Conservation (phyloP, 1,284 basidiomycete species). For the Cryptococcus depauperatus region DNA sequence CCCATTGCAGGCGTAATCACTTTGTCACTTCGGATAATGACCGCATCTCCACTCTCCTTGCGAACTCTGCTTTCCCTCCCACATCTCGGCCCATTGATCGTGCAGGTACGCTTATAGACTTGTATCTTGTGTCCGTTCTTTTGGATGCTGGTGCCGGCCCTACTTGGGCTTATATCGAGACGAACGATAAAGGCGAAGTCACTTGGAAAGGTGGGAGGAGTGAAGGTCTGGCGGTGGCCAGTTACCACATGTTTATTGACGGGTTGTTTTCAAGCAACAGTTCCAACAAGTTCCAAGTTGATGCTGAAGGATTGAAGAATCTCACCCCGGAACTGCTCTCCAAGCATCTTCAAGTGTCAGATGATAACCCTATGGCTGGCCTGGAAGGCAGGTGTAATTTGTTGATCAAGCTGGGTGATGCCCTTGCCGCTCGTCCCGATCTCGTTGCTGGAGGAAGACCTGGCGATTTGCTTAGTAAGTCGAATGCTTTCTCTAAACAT, state of each 20-base stretch:
- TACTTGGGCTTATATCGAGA: constrained; percentile 69
- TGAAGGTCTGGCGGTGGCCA: constrained; percentile 88
- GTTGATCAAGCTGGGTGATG: constrained; percentile 61
- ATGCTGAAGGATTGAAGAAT: constrained; percentile 66
- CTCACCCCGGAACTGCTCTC: constrained; percentile 59
- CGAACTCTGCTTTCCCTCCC: constrained; percentile 20
- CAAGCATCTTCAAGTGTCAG: constrained; percentile 69
- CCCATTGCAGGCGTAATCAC: constrained; percentile 87
- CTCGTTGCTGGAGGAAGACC: constrained; percentile 65
- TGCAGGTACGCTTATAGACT: constrained; percentile 68
- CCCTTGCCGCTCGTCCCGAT: constrained; percentile 56
- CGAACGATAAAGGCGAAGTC: constrained; percentile 19
- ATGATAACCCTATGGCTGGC: constrained; percentile 76
- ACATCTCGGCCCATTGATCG: constrained; percentile 51
- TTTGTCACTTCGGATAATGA: constrained; percentile 59
- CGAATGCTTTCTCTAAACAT: background rate
- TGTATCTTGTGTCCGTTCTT: constrained; percentile 86
- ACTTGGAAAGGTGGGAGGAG: constrained; percentile 59
- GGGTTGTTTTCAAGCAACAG: constrained; percentile 71
- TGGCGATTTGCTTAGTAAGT: constrained; percentile 68
- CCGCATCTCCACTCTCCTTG: constrained; percentile 48
- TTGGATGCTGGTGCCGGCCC: constrained; percentile 90
- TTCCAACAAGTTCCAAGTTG: constrained; percentile 61
- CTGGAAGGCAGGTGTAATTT: constrained; percentile 76
- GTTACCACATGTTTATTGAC: constrained; percentile 74